Conservation (phyloP, 306 rosid species). For the Gynostemma pentaphyllum region DNA sequence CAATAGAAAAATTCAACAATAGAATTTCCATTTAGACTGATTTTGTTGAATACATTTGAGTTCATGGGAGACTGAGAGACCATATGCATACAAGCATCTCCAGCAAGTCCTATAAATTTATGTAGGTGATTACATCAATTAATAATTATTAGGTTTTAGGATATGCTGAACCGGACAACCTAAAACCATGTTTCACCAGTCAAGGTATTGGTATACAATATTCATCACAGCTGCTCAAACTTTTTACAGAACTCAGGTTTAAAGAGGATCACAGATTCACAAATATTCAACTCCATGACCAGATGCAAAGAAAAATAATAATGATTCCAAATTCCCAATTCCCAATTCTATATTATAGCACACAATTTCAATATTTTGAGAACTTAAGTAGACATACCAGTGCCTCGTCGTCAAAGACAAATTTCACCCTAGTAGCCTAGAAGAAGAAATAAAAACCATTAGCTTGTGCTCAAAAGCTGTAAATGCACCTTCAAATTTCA, state of each 20-base stretch:
- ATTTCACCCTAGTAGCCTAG: conserved; percentile 84
- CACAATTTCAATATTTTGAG: neutral
- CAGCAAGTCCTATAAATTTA: neutral
- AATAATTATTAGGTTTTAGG: neutral
- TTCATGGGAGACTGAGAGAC: neutral
- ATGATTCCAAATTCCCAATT: neutral
- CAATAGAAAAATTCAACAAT: neutral
- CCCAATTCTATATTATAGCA: neutral
- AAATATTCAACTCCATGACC: neutral
- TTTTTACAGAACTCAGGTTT: neutral
- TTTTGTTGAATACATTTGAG: no score
- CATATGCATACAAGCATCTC: neutral
- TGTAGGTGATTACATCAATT: neutral
- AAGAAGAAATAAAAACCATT: conserved; percentile 14
- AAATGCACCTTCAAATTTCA: neutral
- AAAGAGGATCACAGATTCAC: conserved; percentile 2
- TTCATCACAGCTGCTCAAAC: neutral
- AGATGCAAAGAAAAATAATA: neutral
- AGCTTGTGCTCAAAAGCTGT: neutral
- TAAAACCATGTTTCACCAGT: neutral
- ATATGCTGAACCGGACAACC: neutral
- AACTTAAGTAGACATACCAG: conserved; percentile 54
- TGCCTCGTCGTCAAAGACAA: conserved; percentile 71
- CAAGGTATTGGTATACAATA: neutral
- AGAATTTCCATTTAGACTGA: neutral